Conservation (phyloP, 2,329 filamentous ascomycete species). For the Lasiodiplodia gonubiensis region DNA sequence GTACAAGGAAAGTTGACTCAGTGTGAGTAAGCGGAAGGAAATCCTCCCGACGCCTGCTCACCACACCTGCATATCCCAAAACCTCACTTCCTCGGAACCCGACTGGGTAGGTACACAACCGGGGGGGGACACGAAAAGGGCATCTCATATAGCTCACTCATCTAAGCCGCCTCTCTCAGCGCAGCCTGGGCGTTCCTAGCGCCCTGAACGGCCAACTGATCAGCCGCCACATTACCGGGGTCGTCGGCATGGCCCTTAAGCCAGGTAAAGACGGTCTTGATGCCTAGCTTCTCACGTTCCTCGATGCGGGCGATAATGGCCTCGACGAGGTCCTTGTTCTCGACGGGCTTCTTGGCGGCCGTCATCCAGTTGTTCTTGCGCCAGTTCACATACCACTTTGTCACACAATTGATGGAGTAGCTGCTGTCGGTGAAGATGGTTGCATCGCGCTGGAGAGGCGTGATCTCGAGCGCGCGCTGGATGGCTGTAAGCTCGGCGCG, state of each 20-base stretch:
- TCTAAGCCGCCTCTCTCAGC: not conserved
- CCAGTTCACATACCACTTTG: constrained; percentile 82
- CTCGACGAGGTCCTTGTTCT: constrained; percentile 85
- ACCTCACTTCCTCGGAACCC: not conserved
- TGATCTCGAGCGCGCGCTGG: constrained; percentile 78
- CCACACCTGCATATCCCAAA: not conserved
- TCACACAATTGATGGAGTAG: constrained; percentile 90
- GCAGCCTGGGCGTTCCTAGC: constrained; percentile 52
- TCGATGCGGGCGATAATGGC: constrained; percentile 73
- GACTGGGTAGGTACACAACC: not conserved
- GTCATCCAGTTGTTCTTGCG: constrained; percentile 77
- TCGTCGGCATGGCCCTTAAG: constrained; percentile 82
- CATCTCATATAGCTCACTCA: not conserved
- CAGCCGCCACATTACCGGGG: constrained; percentile 79
- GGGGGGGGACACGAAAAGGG: not conserved
- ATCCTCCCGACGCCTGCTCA: not conserved
- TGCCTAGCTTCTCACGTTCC: constrained; percentile 64
- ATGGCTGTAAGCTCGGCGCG: constrained; percentile 94
- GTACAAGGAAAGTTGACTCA: not conserved
- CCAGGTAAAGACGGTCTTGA: constrained; percentile 78
- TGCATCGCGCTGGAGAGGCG: constrained; percentile 69
- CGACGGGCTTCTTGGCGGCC: constrained; percentile 71
- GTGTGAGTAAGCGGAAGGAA: constrained; percentile 1
- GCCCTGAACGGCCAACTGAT: constrained; percentile 74
- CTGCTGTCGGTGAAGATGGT: constrained; percentile 87